Percentiles rank a stretch among this genome's conserved stretches.
phyloP scores from a whole-genome alignment of 495 filamentous ascomycete species.

The Staphylotrichum tortipilum region DNA sequence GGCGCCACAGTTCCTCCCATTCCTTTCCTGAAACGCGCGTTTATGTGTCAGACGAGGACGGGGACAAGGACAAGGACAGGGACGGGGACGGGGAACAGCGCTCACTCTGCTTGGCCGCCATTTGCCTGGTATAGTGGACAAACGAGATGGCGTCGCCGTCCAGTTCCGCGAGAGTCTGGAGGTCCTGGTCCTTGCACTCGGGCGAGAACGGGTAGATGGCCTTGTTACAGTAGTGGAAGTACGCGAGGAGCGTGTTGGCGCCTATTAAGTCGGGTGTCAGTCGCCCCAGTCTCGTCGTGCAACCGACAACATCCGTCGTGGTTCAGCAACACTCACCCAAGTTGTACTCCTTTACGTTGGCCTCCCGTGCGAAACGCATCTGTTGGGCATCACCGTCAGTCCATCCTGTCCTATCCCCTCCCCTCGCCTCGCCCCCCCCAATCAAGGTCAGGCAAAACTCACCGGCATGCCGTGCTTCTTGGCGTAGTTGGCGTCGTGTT shows the following conservation, averaged over 20 bases:
- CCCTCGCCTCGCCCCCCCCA: too few relatives aligned
- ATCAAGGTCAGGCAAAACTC: conserved; percentile 12
- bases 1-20: conserved; percentile 32
- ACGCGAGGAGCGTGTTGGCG: conserved; percentile 49
- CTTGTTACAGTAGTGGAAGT: conserved; percentile 55
- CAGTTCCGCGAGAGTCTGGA: conserved; percentile 37
- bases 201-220: conserved; percentile 41
- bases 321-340: conserved; percentile 33
- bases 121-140: conserved; percentile 29
- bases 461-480: conserved; percentile 44
- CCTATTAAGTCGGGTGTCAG: conserved; percentile 22
- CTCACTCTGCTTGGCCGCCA: conserved; percentile 37
- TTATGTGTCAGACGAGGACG: neutral
- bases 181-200: conserved; percentile 41
- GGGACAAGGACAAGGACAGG: neutral
- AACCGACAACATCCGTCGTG: neutral
- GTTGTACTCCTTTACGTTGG: conserved; percentile 44
- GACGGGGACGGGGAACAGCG: too few relatives aligned
- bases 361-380: conserved; percentile 42
- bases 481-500: conserved; percentile 48
- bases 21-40: conserved; percentile 21
- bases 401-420: neutral
- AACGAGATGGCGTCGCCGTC: conserved; percentile 32
- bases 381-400: conserved; percentile 15
- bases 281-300: neutral